Evolutionary conservation across 495 filamentous ascomycete genomes (phyloP).

Genomic region (Hypoxylon rickii): DNA sequence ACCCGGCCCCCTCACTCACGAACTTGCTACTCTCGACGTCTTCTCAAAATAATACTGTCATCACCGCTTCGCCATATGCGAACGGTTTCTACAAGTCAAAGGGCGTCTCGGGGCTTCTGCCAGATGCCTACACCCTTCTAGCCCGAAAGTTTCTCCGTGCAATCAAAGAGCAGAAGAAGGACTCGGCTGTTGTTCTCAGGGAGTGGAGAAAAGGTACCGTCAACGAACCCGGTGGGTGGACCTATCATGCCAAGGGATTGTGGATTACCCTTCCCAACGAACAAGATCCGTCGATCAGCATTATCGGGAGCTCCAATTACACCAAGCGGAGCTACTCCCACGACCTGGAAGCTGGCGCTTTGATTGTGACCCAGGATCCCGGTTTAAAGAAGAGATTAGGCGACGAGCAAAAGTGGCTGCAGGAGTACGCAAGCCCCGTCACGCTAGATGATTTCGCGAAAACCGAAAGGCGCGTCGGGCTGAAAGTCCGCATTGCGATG

Average conservation of each 20-base stretch:
- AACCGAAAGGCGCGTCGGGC: conserved; percentile 78
- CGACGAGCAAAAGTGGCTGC: conserved; percentile 78
- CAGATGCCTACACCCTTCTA: conserved; percentile 87
- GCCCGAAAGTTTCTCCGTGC: conserved; percentile 78
- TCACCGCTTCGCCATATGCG: conserved; percentile 92
- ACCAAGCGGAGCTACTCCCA: conserved; percentile 90
- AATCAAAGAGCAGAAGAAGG: conserved; percentile 64
- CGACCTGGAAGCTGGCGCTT: conserved; percentile 83
- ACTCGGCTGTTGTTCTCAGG: conserved; percentile 66
- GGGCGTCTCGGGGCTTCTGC: conserved; percentile 86
- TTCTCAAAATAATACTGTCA: conserved; percentile 71
- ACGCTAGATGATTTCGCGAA: conserved; percentile 75
- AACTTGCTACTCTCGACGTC: conserved; percentile 74
- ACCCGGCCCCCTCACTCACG: conserved; percentile 82
- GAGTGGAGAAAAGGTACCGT: conserved; percentile 90
- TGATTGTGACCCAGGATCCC: conserved; percentile 82
- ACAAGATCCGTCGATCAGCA: conserved; percentile 69
- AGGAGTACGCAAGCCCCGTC: conserved; percentile 68
- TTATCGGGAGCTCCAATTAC: conserved; percentile 94
- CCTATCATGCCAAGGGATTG: conserved; percentile 96
- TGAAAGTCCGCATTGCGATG: conserved; percentile 87
- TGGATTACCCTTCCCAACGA: conserved; percentile 78
- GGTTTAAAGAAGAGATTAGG: conserved; percentile 71
- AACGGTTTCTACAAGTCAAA: conserved; percentile 94
- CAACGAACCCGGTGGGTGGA: conserved; percentile 83